Evolutionary conservation across 2,329 filamentous ascomycete species (phyloP), one percentile per base, ranked within the genome.

Genomic region (Fusarium sp.): DNA sequence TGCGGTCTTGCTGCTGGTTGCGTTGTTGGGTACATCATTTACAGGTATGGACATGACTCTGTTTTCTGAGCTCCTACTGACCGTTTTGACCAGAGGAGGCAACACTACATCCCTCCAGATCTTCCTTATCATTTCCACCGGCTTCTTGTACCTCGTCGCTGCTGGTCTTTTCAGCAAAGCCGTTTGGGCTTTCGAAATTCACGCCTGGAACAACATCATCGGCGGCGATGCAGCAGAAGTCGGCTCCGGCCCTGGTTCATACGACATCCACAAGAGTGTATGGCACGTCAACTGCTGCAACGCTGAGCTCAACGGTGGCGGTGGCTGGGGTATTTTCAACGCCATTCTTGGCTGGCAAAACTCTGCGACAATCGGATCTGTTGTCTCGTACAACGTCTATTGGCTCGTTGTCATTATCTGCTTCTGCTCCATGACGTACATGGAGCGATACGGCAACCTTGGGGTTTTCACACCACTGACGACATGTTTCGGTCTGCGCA

Each of bases 231-330:
- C 55, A 0, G 41, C 55, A 0, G 55, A 50, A 15, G 55, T 58
- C 0, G 55, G 55, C 3, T 58, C 55, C 6, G 55, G 55, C 0
- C 55, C 55, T 14, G 55, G 55, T 1, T 58, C 55, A 0, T 58
- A 58, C 1, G 42, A 58, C 0, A 58, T 58, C n/a, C n/a, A 26
- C 14, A 47, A 58, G n/a, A 58, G 55, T 14, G 55, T 58, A 5
- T 58, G 55, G 55, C 55, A 58, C 30, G 55, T 58, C 24, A 58
- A 58, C 30, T 58, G 55, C n/a, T 58, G 55, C 8, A 58, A 58
- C 41, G 55, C 55, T 3, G 55, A 58, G 30, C 9, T 58, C 1
- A 58, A 58, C 8, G 41, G 55, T 7, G 55, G 55, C 0, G 55
- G 55, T 8, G 55, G 55, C 11, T 58, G 55, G 55, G 55, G 55